Evolutionary conservation across 495 filamentous ascomycete species (phyloP).

Genomic region (Neurospora sp.): DNA sequence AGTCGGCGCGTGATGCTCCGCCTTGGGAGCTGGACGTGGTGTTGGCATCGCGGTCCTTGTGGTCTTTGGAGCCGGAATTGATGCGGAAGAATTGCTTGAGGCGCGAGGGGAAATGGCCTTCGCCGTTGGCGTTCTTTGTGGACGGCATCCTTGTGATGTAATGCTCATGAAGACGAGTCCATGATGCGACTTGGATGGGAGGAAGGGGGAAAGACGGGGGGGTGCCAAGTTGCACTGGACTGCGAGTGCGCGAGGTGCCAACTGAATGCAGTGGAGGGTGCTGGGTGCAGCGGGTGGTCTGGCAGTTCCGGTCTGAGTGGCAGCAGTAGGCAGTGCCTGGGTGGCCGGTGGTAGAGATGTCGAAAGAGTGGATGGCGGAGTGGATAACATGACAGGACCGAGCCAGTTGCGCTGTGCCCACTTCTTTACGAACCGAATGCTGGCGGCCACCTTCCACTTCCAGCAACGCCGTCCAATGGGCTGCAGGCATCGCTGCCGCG

Average conservation of each 20-base stretch:
- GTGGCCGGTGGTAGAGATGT: conserved; percentile 1
- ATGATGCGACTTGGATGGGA: conserved; percentile 14
- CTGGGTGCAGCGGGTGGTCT: not conserved
- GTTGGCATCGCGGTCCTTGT: conserved; percentile 31
- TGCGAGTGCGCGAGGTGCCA: conserved; percentile 1
- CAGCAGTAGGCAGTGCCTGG: not conserved
- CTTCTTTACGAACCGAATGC: not conserved
- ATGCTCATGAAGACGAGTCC: conserved; percentile 21
- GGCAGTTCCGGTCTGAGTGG: not conserved
- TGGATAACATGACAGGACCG: conserved; percentile 2
- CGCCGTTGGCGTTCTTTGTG: conserved; percentile 32
- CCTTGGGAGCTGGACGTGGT: conserved; percentile 14
- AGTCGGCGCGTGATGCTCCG: conserved; percentile 24
- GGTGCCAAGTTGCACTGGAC: conserved; percentile 1
- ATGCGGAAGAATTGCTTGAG: conserved; percentile 98
- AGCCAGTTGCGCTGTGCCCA: not conserved
- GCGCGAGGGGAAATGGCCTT: conserved; percentile 69
- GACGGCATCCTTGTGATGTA: conserved; percentile 26
- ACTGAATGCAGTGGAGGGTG: not conserved
- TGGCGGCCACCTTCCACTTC: not conserved
- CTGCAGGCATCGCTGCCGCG: not conserved
- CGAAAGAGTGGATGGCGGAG: conserved; percentile 3
- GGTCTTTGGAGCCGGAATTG: conserved; percentile 44
- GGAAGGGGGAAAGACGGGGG: conserved; percentile 4
- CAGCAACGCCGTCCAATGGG: not conserved